phyloP scores from a whole-genome alignment of 2,329 filamentous ascomycete genomes.

The Clarireedia monteithiana region DNA sequence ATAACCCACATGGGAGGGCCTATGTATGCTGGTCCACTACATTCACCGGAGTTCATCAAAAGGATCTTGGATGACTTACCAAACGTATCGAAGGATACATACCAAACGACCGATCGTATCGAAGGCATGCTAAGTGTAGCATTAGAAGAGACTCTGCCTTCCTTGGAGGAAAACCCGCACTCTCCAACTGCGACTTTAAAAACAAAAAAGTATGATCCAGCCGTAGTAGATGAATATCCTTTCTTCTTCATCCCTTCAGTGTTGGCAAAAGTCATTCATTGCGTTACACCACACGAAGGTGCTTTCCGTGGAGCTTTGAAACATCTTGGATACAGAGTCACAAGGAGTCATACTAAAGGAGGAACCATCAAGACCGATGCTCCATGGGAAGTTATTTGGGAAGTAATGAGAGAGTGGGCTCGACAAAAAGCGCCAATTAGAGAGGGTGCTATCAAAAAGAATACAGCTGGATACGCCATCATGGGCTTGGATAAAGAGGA shows the following conservation, averaged over 20 bases:
- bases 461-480: conserved; percentile 65
- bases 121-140: conserved; percentile 89
- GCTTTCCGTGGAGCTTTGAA: conserved; percentile 73
- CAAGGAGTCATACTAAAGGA: conserved; percentile 80
- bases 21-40: conserved; percentile 89
- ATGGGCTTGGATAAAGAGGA: conserved; percentile 36
- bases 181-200: conserved; percentile 33
- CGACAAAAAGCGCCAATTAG: conserved; percentile 74
- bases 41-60: conserved; percentile 76
- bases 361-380: conserved; percentile 93
- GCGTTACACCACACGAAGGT: conserved; percentile 70
- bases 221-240: conserved; percentile 62
- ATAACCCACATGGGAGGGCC: conserved; percentile 86
- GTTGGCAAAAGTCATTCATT: conserved; percentile 71
- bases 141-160: conserved; percentile 56
- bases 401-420: conserved; percentile 87
- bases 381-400: conserved; percentile 84
- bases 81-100: conserved; percentile 56
- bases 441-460: conserved; percentile 58
- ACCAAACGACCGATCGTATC: conserved; percentile 73
- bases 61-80: conserved; percentile 68
- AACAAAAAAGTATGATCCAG: conserved; percentile 43
- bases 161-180: conserved; percentile 14
- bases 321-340: conserved; percentile 72
- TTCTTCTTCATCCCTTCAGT: conserved; percentile 80